These are phyloP conservation scores for Botrytis elliptica DNA, from an alignment of 2,329 filamentous ascomycete genomes.

Conservation along the genomic window DNA sequence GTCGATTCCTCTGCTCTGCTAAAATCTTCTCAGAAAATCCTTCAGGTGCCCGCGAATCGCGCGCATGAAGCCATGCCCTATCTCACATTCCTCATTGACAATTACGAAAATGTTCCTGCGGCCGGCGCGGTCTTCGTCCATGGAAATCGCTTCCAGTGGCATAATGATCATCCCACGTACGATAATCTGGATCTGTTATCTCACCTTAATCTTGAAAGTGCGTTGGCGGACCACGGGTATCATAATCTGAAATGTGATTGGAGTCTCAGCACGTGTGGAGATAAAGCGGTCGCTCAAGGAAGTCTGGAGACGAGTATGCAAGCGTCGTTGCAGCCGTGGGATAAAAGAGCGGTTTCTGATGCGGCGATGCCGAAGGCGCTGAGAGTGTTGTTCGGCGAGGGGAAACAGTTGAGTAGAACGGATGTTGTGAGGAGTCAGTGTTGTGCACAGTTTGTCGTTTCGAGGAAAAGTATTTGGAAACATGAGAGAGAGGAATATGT, in stretches of 20 bases:
- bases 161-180: conserved; percentile 46
- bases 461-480: conserved; percentile 47
- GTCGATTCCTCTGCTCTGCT: conserved; percentile 40
- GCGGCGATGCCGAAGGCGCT: conserved; percentile 41
- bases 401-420: conserved; percentile 44
- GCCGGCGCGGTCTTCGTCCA: conserved; percentile 46
- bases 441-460: conserved; percentile 57
- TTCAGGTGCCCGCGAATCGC: conserved; percentile 48
- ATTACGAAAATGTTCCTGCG: conserved; percentile 43
- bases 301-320: conserved; percentile 44
- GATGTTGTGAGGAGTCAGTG: conserved; percentile 50
- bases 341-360: conserved; percentile 44
- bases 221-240: conserved; percentile 44
- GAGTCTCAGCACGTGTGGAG: conserved; percentile 45
- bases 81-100: conserved; percentile 48
- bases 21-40: conserved; percentile 30
- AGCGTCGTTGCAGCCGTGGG: conserved; percentile 45
- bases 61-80: conserved; percentile 50
- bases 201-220: conserved; percentile 42
- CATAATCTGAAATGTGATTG: conserved; percentile 52
- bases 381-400: conserved; percentile 40
- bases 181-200: conserved; percentile 46
- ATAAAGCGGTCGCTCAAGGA: conserved; percentile 42
- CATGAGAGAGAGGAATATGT: conserved; percentile 51
- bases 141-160: conserved; percentile 46